Conservation (phyloP, 768 basidiomycete species). For the Lentinula lateritia region DNA sequence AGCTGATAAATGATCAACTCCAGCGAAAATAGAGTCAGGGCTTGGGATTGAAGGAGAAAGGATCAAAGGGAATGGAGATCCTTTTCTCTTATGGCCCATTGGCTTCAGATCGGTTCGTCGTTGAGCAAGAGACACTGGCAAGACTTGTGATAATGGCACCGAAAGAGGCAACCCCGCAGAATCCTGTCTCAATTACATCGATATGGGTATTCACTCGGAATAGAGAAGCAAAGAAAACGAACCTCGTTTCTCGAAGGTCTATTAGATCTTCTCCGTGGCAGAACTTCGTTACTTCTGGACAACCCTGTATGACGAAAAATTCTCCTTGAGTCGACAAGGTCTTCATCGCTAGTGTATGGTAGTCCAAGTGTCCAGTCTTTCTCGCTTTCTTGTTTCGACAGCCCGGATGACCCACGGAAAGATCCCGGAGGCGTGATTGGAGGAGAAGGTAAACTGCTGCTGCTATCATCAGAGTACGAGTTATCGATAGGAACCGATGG, state of each 20-base stretch:
- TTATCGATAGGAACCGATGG: not conserved
- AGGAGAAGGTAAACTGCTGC: not conserved
- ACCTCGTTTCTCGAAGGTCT: not conserved
- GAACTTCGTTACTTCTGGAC: not conserved
- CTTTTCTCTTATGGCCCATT: slow-evolving; percentile 4
- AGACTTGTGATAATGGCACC: not conserved
- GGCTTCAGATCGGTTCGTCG: not conserved
- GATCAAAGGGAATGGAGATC: slow-evolving; percentile 2
- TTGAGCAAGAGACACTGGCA: not conserved
- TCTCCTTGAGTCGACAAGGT: not conserved
- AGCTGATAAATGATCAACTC: not conserved
- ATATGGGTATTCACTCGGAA: not conserved
- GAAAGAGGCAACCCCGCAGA: not conserved
- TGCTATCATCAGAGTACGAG: not conserved
- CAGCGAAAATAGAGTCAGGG: not conserved
- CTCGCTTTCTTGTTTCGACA: not conserved
- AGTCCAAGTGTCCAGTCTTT: not conserved
- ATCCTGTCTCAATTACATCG: not conserved
- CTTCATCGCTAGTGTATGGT: not conserved
- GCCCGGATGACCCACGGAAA: not conserved
- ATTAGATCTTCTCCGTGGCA: not conserved
- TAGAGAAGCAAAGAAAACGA: not conserved
- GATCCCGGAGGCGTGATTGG: slow-evolving; percentile 1
- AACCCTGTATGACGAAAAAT: not conserved
- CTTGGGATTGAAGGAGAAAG: not conserved